phyloP scores from a whole-genome alignment of 176 grass and related monocot genomes.

The Eragrostis nindensis region DNA sequence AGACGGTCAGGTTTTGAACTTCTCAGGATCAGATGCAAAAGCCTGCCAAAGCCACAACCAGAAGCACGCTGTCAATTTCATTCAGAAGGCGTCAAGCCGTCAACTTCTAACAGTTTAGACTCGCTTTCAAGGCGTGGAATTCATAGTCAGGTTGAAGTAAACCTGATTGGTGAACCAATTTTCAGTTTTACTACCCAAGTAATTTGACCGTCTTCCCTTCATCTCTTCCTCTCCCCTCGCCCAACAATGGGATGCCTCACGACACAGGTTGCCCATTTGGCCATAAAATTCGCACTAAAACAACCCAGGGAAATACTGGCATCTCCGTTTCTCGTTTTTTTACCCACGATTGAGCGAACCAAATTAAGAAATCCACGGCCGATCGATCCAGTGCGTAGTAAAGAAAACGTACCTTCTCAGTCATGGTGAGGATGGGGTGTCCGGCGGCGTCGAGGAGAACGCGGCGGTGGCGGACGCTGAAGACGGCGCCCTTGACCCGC shows the following conservation, averaged over 20 bases:
- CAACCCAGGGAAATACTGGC: no score
- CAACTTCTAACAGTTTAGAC: not conserved
- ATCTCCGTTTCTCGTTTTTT: no score
- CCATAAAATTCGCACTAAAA: no score
- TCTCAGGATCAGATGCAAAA: not conserved
- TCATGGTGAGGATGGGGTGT: conserved; percentile 65
- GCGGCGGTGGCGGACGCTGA: conserved; percentile 56
- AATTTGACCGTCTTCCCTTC: not conserved
- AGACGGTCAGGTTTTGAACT: not conserved
- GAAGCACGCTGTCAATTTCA: not conserved
- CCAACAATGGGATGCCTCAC: no score
- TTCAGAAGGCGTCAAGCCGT: not conserved
- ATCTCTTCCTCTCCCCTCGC: no score
- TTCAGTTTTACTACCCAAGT: not conserved
- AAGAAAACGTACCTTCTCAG: no score
- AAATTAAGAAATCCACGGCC: no score
- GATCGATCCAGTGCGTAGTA: no score
- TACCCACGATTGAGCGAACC: no score
- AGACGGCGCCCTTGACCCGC: conserved; percentile 52
- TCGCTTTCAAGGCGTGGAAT: not conserved
- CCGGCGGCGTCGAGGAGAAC: conserved; percentile 58
- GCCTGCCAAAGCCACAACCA: no score
- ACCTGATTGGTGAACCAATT: not conserved
- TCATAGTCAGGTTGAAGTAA: not conserved
- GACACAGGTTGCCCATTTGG: no score